Conservation (phyloP, 192 early-diverging fungal genomes). For the Coemansia asiatica region DNA sequence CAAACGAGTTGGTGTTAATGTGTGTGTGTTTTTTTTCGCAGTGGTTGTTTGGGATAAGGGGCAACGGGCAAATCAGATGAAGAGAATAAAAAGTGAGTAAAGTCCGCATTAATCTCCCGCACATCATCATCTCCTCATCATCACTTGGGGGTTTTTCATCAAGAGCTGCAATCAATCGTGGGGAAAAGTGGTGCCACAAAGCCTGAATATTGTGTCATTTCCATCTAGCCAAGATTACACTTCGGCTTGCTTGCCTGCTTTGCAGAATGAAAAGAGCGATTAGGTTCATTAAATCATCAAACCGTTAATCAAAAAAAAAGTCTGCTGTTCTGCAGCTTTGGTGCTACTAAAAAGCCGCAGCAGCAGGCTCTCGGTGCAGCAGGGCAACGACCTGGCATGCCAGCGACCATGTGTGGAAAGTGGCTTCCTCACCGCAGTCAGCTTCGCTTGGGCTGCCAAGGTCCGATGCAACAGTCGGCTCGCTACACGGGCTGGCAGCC, state of each 20-base stretch:
- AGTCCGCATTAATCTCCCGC: neutral
- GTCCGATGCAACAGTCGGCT: neutral
- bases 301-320: too few species aligned
- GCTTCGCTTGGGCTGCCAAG: neutral
- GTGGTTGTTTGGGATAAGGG: neutral
- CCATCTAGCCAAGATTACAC: too few species aligned
- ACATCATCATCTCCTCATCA: neutral
- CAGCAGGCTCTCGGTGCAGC: constrained; percentile 6
- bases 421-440: constrained; percentile 9
- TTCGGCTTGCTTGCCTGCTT: neutral
- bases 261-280: too few species aligned
- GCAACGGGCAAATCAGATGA: neutral
- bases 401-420: constrained; percentile 22
- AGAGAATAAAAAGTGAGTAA: neutral
- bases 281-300: too few species aligned
- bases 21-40: too few species aligned
- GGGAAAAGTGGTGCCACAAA: neutral
- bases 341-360: too few species aligned
- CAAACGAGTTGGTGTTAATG: too few species aligned
- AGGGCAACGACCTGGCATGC: constrained; percentile 24
- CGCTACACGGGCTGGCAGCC: neutral
- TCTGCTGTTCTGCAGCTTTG: too few species aligned
- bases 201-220: neutral
- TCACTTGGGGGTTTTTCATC: too few species aligned
- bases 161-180: too few species aligned